A percentile compares a stretch with the other conserved stretches of the same genome.
phyloP scores from a whole-genome alignment of 192 early-diverging fungal species.

The Physocladia obscura region DNA sequence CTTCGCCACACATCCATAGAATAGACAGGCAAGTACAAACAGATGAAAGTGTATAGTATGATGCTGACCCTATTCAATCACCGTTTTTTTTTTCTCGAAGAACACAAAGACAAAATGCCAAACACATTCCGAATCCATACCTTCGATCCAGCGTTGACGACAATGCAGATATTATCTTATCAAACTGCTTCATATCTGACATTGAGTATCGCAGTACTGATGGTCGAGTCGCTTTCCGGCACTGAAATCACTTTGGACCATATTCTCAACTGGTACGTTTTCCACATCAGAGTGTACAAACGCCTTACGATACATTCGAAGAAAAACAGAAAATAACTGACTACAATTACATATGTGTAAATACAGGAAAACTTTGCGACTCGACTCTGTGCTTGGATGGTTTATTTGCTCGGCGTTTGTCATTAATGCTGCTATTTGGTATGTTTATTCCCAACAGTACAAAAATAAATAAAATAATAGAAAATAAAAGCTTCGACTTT shows the following conservation, averaged over 20 bases:
- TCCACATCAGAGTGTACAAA: no score
- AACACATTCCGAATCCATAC: constrained; percentile 16
- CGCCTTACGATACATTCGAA: no score
- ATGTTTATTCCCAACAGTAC: no score
- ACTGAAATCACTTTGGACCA: constrained; percentile 64
- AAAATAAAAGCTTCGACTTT: no score
- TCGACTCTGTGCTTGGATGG: constrained; percentile 55
- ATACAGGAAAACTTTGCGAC: constrained; percentile 56
- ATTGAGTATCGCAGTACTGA: constrained; percentile 48
- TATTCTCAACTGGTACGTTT: constrained; percentile 53
- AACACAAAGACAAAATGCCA: no score
- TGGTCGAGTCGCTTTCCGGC: constrained; percentile 61
- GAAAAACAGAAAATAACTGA: no score
- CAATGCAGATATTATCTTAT: constrained; percentile 13
- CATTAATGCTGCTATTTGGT: constrained; percentile 64
- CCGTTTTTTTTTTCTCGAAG: no score
- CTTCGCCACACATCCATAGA: no score
- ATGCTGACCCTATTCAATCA: background rate
- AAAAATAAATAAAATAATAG: no score
- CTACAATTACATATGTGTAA: constrained; percentile 48
- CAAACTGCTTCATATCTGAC: constrained; percentile 64
- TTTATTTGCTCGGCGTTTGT: constrained; percentile 63
- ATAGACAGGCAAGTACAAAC: no score
- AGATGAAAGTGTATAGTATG: background rate
- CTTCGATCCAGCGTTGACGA: constrained; percentile 17